Evolutionary conservation across 192 early-diverging fungal genomes (phyloP).

Genomic region (Glomus cerebriforme): DNA sequence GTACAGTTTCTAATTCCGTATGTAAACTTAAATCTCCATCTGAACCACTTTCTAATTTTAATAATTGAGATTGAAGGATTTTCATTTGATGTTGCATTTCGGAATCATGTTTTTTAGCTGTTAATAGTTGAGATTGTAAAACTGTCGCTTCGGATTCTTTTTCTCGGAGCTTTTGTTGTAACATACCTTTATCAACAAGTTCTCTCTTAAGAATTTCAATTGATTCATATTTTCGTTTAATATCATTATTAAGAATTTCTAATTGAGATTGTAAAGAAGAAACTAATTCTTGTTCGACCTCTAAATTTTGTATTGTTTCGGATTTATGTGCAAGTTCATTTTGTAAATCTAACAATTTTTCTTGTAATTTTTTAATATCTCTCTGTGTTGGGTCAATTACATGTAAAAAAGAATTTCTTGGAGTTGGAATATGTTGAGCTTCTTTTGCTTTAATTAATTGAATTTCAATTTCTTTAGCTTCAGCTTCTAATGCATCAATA

Average conservation of each 20-base stretch:
- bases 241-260: not conserved
- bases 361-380: not conserved
- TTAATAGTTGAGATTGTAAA: not conserved
- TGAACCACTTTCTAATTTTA: not conserved
- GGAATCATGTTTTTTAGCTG: not conserved
- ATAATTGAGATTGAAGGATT: not conserved
- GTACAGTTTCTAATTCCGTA: not conserved
- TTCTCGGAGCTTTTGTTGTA: conserved; percentile 19
- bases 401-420: conserved; percentile 14
- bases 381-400: not conserved
- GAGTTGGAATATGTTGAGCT: conserved; percentile 14
- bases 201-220: conserved; percentile 25
- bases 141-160: conserved; percentile 16
- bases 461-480: conserved; percentile 8
- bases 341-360: conserved; percentile 24
- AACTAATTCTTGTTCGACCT: conserved; percentile 17
- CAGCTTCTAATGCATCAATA: conserved; percentile 5
- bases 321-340: conserved; percentile 11
- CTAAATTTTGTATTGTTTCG: not conserved
- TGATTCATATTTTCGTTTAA: conserved; percentile 26
- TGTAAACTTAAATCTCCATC: not conserved
- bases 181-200: conserved; percentile 2
- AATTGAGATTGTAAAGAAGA: conserved; percentile 9
- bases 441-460: conserved; percentile 24
- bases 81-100: not conserved